Evolutionary conservation across 306 rosid genomes (phyloP).

Genomic region (Pachyrhizus erosus): DNA sequence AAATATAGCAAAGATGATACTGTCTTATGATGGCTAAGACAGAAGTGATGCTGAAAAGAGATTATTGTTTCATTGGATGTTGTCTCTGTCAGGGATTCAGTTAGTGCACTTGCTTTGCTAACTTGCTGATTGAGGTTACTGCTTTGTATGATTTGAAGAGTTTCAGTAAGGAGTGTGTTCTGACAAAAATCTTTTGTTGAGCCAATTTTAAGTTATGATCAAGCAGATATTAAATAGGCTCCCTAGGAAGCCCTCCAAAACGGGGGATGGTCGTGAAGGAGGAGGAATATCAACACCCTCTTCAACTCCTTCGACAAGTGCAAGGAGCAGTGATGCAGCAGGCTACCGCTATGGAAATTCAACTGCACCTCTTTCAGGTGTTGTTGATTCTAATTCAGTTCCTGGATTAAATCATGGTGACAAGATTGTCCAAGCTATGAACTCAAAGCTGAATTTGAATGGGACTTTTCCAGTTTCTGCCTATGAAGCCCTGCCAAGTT

Average conservation of each 20-base stretch:
- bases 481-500: slow-evolving; percentile 84
- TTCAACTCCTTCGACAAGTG: slow-evolving; percentile 66
- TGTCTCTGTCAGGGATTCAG: slow-evolving; percentile 42
- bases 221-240: slow-evolving; percentile 88
- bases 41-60: slow-evolving; percentile 40
- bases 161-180: slow-evolving; percentile 40
- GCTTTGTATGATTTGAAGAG: slow-evolving; percentile 48
- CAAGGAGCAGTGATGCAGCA: slow-evolving; percentile 58
- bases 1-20: slow-evolving; percentile 31
- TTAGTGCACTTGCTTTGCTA: slow-evolving; percentile 43
- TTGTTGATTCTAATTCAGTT: slow-evolving; percentile 54
- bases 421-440: slow-evolving; percentile 62
- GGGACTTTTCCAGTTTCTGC: slow-evolving; percentile 63
- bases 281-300: slow-evolving; percentile 72
- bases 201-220: slow-evolving; percentile 71
- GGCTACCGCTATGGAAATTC: slow-evolving; percentile 58
- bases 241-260: slow-evolving; percentile 86
- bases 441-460: slow-evolving; percentile 73
- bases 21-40: slow-evolving; percentile 44
- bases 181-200: slow-evolving; percentile 42
- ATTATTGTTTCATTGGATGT: slow-evolving; percentile 38
- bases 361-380: slow-evolving; percentile 52
- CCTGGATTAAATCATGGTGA: slow-evolving; percentile 65
- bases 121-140: slow-evolving; percentile 43
- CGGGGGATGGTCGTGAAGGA: slow-evolving; percentile 82